Conservation (phyloP, 345 rosid species). For the Lepidium africanum region DNA sequence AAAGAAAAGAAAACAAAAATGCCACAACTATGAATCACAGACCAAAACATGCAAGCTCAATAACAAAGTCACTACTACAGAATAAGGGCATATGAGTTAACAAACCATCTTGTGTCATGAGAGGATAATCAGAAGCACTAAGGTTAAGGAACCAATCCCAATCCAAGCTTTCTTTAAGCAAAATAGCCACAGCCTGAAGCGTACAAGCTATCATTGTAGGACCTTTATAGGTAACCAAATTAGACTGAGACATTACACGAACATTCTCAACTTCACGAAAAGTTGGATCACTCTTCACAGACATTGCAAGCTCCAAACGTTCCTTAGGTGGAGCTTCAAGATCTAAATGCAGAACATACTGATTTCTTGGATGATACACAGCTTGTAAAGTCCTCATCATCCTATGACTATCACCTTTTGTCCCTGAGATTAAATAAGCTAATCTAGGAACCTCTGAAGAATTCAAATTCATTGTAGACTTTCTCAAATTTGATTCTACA, state of each 20-base stretch:
- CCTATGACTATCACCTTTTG: constrained; percentile 65
- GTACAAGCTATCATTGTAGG: constrained; percentile 95
- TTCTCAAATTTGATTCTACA: constrained; percentile 57
- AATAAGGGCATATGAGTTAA: background rate
- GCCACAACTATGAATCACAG: background rate
- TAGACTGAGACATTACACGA: constrained; percentile 59
- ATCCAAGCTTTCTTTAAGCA: constrained; percentile 64
- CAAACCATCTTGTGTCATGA: constrained; percentile 88
- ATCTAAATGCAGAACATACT: constrained; percentile 71
- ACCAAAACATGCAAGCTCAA: background rate
- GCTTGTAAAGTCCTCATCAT: constrained; percentile 65
- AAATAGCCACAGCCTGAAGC: constrained; percentile 74
- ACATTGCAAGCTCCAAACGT: constrained; percentile 57
- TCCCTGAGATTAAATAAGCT: constrained; percentile 77
- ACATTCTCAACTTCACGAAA: constrained; percentile 61
- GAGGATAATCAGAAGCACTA: constrained; percentile 92
- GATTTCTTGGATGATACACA: constrained; percentile 87
- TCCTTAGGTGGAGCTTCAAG: constrained; percentile 71
- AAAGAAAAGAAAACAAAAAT: background rate
- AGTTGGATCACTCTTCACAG: constrained; percentile 43
- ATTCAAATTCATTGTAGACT: constrained; percentile 21
- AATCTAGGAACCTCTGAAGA: constrained; percentile 41
- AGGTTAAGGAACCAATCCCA: constrained; percentile 97
- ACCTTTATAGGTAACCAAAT: constrained; percentile 80
- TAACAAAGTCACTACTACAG: background rate